phyloP scores from a whole-genome alignment of 306 rosid species.

The Hylodesmum podocarpum region DNA sequence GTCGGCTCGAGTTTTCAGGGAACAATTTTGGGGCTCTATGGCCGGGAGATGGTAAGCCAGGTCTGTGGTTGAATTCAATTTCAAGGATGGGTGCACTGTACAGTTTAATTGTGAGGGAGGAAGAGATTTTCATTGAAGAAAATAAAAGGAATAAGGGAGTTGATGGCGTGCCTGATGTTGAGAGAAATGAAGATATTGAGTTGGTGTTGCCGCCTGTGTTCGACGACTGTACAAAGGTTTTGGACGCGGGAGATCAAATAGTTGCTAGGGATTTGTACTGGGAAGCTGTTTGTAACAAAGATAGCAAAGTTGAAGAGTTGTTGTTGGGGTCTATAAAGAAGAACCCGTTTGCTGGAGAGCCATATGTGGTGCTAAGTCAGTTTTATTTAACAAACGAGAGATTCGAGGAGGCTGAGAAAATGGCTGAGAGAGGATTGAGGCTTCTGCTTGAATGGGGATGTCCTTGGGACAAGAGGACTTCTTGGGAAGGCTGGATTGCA shows the following conservation, averaged over 20 bases:
- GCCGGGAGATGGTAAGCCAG: constrained; percentile 86
- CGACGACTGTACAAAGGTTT: constrained; percentile 56
- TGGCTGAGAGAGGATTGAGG: constrained; percentile 64
- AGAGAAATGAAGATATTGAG: constrained; percentile 62
- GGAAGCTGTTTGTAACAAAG: constrained; percentile 61
- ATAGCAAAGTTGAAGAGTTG: constrained; percentile 47
- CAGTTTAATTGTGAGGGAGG: constrained; percentile 68
- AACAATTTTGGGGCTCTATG: constrained; percentile 58
- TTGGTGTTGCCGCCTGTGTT: constrained; percentile 70
- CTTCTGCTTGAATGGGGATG: constrained; percentile 76
- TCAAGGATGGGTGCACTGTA: constrained; percentile 78
- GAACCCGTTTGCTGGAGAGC: constrained; percentile 81
- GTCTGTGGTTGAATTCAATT: constrained; percentile 78
- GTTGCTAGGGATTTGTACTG: constrained; percentile 79
- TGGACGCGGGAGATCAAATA: constrained; percentile 68
- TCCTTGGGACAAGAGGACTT: constrained; percentile 89
- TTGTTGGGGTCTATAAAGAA: constrained; percentile 54
- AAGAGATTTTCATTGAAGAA: constrained; percentile 54
- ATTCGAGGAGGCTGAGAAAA: constrained; percentile 71
- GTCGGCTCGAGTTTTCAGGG: constrained; percentile 60
- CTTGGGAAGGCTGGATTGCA: constrained; percentile 97
- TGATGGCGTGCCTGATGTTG: neutral
- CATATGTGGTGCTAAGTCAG: constrained; percentile 72
- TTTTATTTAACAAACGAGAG: constrained; percentile 48
- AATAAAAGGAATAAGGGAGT: constrained; percentile 6